Evolutionary conservation across 768 basidiomycete genomes (phyloP).

Genomic region (Pisolithus tinctorius): DNA sequence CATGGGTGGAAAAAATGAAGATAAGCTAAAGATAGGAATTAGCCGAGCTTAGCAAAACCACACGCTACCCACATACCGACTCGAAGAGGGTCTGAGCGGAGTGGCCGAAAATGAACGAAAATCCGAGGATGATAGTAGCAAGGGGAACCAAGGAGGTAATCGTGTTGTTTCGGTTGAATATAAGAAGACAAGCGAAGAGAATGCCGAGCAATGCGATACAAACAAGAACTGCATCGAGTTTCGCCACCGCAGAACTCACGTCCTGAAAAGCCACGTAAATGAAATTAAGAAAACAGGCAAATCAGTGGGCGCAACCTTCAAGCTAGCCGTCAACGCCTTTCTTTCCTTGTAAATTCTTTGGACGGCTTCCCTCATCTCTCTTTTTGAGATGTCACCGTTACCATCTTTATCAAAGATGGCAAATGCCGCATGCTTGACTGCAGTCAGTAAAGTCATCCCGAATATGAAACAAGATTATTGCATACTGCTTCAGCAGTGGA

Average conservation of each 20-base stretch:
- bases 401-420: constrained; percentile 70
- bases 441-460: background rate
- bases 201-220: constrained; percentile 49
- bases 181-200: constrained; percentile 65
- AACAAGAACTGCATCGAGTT: constrained; percentile 71
- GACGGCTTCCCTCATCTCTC: constrained; percentile 79
- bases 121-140: constrained; percentile 74
- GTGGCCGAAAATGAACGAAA: constrained; percentile 81
- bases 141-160: constrained; percentile 70
- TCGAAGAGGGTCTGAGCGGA: constrained; percentile 75
- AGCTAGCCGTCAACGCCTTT: constrained; percentile 59
- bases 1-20: constrained; percentile 81
- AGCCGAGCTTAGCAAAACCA: background rate
- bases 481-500: constrained; percentile 62
- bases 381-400: constrained; percentile 75
- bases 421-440: constrained; percentile 56
- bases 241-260: constrained; percentile 64
- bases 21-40: constrained; percentile 45
- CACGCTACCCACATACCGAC: constrained; percentile 40
- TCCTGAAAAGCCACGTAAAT: constrained; percentile 38
- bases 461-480: background rate
- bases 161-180: constrained; percentile 64
- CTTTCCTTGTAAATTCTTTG: constrained; percentile 75
- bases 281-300: background rate
- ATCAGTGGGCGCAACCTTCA: constrained; percentile 44